phyloP scores from a whole-genome alignment of 176 grass and related monocot species.

The Avena sativa region DNA sequence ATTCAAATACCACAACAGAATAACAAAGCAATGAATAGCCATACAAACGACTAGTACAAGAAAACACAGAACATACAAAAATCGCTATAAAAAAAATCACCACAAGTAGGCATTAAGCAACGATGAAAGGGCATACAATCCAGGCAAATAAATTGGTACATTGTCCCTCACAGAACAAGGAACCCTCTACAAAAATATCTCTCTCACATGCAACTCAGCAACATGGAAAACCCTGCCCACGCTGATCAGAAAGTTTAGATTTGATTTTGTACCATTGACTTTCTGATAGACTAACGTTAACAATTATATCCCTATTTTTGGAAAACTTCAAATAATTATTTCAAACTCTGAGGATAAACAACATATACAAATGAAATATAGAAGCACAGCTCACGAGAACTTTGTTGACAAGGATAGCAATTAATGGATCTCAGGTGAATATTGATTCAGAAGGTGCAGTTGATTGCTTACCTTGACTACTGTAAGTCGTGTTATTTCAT shows the following conservation, averaged over 20 bases:
- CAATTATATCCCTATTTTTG: background rate
- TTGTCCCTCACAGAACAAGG: background rate
- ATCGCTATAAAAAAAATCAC: background rate
- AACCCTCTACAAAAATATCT: background rate
- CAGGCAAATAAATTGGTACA: background rate
- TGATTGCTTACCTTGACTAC: conserved; percentile 73
- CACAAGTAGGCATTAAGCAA: background rate
- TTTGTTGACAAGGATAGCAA: no score
- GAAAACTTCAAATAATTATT: no score
- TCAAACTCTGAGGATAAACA: no score
- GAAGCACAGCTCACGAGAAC: no score
- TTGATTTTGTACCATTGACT: background rate
- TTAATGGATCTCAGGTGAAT: no score
- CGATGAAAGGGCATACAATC: background rate
- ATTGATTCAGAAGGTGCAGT: background rate
- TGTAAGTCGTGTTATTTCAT: conserved; percentile 97
- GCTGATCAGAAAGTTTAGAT: background rate
- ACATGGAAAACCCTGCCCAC: no score
- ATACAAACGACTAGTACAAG: background rate
- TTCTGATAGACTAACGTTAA: background rate
- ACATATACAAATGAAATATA: no score
- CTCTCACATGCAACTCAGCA: background rate
- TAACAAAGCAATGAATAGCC: background rate
- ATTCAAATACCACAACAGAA: background rate
- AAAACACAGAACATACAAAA: background rate